Evolutionary conservation across 441 rosid genomes (phyloP).

Genomic region (Capsella rubella): DNA sequence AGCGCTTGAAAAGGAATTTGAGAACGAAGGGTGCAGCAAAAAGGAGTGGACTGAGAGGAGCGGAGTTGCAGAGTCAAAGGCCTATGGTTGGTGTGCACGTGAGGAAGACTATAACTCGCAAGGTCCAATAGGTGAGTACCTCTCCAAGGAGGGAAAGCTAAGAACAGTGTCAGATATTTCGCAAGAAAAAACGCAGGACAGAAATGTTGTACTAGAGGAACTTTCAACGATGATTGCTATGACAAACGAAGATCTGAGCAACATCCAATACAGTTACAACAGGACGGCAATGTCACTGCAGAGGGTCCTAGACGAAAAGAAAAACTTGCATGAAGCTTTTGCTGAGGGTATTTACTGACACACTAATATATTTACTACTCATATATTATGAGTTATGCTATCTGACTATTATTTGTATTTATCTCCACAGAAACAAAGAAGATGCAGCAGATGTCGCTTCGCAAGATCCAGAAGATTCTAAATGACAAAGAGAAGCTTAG

Average conservation of each 20-base stretch:
- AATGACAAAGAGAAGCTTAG: conserved; percentile 70
- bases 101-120: conserved; percentile 61
- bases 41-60: conserved; percentile 59
- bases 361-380: conserved; percentile 57
- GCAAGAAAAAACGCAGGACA: conserved; percentile 52
- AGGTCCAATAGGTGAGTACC: conserved; percentile 72
- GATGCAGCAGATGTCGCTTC: conserved; percentile 74
- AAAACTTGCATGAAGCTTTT: conserved; percentile 63
- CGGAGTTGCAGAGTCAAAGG: conserved; percentile 45
- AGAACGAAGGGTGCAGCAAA: conserved; percentile 51
- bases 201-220: conserved; percentile 52
- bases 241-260: conserved; percentile 68
- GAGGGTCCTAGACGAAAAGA: conserved; percentile 77
- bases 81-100: conserved; percentile 86
- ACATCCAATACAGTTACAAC: conserved; percentile 64
- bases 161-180: conserved; percentile 61
- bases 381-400: conserved; percentile 54
- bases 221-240: conserved; percentile 63
- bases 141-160: conserved; percentile 68
- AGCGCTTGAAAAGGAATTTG: conserved; percentile 74
- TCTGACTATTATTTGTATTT: conserved; percentile 54
- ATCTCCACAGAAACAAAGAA: conserved; percentile 71
- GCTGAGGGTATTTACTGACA: conserved; percentile 62
- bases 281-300: conserved; percentile 64
- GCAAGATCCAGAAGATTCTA: conserved; percentile 64